These are phyloP conservation scores for Apiosordaria backusii DNA, from an alignment of 495 filamentous ascomycete species.

Conservation along the genomic window DNA sequence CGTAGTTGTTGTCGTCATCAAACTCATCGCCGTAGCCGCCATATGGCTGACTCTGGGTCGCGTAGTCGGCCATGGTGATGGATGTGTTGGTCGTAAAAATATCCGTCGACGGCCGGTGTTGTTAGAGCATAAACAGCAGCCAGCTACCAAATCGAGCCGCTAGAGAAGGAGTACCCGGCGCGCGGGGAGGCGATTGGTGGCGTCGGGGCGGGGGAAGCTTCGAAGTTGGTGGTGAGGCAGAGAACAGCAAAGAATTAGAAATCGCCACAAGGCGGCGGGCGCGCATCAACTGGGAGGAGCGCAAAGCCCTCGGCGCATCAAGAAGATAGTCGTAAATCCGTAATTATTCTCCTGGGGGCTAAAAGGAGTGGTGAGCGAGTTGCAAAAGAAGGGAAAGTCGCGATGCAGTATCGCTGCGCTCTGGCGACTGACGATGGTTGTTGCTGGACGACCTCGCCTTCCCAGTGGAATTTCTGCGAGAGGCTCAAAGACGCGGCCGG, in stretches of 20 bases:
- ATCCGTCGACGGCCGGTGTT: background rate
- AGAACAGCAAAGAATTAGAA: slow-evolving; percentile 19
- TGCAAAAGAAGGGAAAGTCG: slow-evolving; percentile 12
- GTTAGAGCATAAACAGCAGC: background rate
- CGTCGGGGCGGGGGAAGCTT: no score
- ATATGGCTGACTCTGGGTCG: slow-evolving; percentile 20
- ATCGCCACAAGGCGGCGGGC: slow-evolving; percentile 28
- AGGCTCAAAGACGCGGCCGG: slow-evolving; percentile 30
- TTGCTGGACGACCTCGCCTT: slow-evolving; percentile 1
- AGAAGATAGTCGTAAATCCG: background rate
- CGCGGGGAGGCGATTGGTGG: no score
- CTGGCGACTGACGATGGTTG: slow-evolving; percentile 13
- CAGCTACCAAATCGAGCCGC: background rate
- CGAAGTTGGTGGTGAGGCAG: no score
- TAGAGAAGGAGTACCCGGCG: no score
- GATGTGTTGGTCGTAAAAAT: no score
- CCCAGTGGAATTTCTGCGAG: slow-evolving; percentile 24
- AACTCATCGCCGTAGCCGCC: slow-evolving; percentile 32
- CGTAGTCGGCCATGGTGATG: slow-evolving; percentile 29
- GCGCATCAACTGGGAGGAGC: slow-evolving; percentile 28
- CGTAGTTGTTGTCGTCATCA: slow-evolving; percentile 52
- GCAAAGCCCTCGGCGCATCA: slow-evolving; percentile 23
- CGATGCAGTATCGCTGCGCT: slow-evolving; percentile 9
- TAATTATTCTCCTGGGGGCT: background rate
- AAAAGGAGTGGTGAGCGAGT: background rate